Evolutionary conservation across 164 flowering plant genomes (phyloP), one percentile per base, ranked within the genome.

Genomic region (Tetracentron sinense): DNA sequence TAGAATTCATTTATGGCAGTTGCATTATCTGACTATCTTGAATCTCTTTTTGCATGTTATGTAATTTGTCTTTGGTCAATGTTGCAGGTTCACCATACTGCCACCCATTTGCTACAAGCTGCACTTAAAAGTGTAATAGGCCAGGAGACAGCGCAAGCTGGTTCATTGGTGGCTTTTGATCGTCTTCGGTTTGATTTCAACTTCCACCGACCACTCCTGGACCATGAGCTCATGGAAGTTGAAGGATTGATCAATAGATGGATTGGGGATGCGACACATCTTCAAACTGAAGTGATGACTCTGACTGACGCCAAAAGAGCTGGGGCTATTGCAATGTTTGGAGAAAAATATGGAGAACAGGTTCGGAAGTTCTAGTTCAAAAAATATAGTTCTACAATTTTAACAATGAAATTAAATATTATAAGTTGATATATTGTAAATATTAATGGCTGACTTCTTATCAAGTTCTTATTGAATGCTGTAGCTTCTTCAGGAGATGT

Each of bases 291-390:
- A 79, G 89, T 89, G 31, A 88, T 93, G 97, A 74, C 94, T 61
- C 75, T 93, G 56, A 52, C 64, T 58, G 97, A 89, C 51, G 98
- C 98, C 31, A 93, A 89, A 75, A 68, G 64, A 35, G 96, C 95
- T 61, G 97, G 98, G 35, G 98, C 98, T 52, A 86, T 93, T 72
- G 96, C 97, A 42, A 93, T 93, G 98, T 93, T 93, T 73, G 97
- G 97, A 58, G 98, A 93, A 78, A 93, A 89, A 78, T 93, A 93
- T 66, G 94, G 89, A 62, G 98, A 90, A 54, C 74, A 89, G 97
- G 98, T 90, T 42, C 19, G 68, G 8, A 17, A 16, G 7, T 14
- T 14, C 15, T 6, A 17, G 20, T 6, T 49, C 6, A 21, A 12
- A 49, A 26, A 15, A 2, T 26, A 19, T 14, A 25, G 56, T 27